Evolutionary conservation across 1,139 yeast species (phyloP).

Genomic region (Scheffersomyces illinoinensis): DNA sequence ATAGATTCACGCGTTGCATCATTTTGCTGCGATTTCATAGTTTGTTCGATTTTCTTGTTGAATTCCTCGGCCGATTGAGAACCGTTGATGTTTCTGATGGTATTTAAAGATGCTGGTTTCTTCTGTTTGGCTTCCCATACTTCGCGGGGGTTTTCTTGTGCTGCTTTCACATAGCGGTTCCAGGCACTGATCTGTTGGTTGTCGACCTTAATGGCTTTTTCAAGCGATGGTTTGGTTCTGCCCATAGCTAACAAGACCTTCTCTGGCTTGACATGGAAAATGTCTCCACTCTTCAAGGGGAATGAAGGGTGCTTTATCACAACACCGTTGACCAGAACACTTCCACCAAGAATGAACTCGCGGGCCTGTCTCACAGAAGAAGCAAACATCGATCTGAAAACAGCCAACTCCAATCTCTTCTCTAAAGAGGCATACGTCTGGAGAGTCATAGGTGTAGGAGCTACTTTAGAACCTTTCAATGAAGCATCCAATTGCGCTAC

Average conservation of each 20-base stretch:
- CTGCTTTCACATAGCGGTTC: conserved; percentile 68
- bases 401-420: conserved; percentile 83
- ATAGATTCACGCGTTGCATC: conserved; percentile 46
- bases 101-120: conserved; percentile 42
- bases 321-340: conserved; percentile 84
- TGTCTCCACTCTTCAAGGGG: conserved; percentile 79
- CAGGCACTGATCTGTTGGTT: conserved; percentile 70
- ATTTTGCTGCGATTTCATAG: conserved; percentile 42
- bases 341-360: conserved; percentile 78
- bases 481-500: conserved; percentile 86
- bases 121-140: conserved; percentile 57
- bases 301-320: conserved; percentile 77
- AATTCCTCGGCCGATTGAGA: conserved; percentile 20
- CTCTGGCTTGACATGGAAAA: conserved; percentile 83
- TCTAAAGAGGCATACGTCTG: conserved; percentile 91
- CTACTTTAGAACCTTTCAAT: conserved; percentile 55
- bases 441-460: conserved; percentile 73
- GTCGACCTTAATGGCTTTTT: conserved; percentile 67
- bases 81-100: conserved; percentile 13
- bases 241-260: conserved; percentile 87
- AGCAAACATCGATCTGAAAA: conserved; percentile 92
- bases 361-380: conserved; percentile 93
- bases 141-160: conserved; percentile 57
- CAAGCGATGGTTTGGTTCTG: conserved; percentile 72
- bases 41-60: conserved; percentile 27